These are phyloP conservation scores for Hypomyces perniciosus DNA, from an alignment of 2,329 filamentous ascomycete genomes.

Conservation along the genomic window DNA sequence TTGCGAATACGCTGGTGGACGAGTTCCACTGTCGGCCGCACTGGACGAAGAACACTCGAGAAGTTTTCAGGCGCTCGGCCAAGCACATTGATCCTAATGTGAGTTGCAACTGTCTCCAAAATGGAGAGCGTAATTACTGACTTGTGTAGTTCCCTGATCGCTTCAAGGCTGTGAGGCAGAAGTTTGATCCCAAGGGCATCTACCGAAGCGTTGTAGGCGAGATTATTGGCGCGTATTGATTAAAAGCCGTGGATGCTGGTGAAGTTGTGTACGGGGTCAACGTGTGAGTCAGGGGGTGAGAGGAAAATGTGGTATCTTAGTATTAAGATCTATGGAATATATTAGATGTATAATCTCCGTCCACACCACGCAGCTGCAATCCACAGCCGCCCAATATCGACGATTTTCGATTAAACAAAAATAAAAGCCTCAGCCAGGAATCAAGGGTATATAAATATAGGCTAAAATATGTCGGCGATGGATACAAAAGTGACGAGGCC, in stretches of 20 bases:
- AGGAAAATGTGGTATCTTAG: too few species aligned
- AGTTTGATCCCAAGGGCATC: conserved; percentile 42
- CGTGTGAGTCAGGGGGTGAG: too few species aligned
- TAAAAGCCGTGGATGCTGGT: not conserved
- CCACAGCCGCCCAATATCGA: too few species aligned
- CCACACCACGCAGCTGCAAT: too few species aligned
- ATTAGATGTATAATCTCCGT: too few species aligned
- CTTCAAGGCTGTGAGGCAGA: conserved; percentile 42
- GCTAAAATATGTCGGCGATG: too few species aligned
- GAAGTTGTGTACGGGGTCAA: too few species aligned
- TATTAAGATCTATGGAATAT: too few species aligned
- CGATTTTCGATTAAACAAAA: too few species aligned
- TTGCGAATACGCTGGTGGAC: conserved; percentile 40
- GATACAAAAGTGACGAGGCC: not conserved
- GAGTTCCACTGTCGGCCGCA: conserved; percentile 47
- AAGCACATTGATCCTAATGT: conserved; percentile 43
- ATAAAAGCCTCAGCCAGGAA: too few species aligned
- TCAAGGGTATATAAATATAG: too few species aligned
- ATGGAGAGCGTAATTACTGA: not conserved
- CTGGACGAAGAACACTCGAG: conserved; percentile 49
- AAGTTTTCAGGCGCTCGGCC: conserved; percentile 37
- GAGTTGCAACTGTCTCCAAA: conserved; percentile 12
- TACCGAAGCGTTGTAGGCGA: conserved; percentile 44
- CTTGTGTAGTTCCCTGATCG: conserved; percentile 33
- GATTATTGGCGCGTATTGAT: conserved; percentile 39